phyloP scores from a whole-genome alignment of 257 asterid genomes.

The Penstemon newberryi region DNA sequence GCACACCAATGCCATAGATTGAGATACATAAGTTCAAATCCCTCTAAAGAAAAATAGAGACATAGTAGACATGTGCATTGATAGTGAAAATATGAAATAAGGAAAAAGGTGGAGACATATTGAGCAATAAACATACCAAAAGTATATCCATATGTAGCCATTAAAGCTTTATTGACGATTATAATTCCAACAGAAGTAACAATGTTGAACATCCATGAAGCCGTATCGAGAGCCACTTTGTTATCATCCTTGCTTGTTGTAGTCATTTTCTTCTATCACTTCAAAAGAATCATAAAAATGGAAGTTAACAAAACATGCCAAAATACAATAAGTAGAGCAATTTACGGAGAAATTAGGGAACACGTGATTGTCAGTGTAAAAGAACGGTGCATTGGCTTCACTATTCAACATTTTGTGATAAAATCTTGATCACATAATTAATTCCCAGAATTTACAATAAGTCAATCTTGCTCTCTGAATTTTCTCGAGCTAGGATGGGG shows the following conservation, averaged over 20 bases:
- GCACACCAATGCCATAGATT: neutral
- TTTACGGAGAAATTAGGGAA: neutral
- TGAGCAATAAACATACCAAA: conserved; percentile 41
- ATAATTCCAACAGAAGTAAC: conserved; percentile 69
- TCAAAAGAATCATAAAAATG: conserved; percentile 21
- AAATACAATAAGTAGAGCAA: neutral
- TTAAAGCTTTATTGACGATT: conserved; percentile 58
- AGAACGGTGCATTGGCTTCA: too few species aligned
- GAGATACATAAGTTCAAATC: neutral
- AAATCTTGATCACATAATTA: too few species aligned
- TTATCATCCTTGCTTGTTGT: conserved; percentile 48
- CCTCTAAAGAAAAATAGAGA: too few species aligned
- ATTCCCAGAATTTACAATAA: too few species aligned
- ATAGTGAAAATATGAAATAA: neutral
- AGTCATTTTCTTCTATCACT: conserved; percentile 43
- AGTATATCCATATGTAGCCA: conserved; percentile 68
- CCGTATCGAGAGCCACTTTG: conserved; percentile 47
- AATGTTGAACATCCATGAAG: conserved; percentile 67
- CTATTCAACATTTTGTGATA: too few species aligned
- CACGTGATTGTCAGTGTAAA: too few species aligned
- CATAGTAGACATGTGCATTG: neutral
- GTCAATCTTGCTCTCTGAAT: too few species aligned
- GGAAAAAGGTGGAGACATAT: neutral
- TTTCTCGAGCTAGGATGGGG: too few species aligned
- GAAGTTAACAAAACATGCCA: neutral